Base-by-base conservation (phyloP, 306 rosid species). In the Rosa multiflora region DNA sequence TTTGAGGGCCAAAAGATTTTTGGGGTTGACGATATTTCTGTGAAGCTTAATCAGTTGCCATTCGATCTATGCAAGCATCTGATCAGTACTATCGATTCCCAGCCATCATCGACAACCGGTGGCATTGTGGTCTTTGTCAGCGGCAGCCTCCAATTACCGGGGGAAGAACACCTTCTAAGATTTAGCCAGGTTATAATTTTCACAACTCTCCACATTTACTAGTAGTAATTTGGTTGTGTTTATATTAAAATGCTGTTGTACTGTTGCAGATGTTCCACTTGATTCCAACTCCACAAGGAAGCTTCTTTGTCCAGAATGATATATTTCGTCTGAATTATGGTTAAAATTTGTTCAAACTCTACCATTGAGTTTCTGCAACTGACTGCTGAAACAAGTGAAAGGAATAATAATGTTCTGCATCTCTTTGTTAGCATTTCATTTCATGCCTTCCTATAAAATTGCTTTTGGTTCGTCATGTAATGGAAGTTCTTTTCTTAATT, bases 281-380 rank as follows among this genome's bases (percentile, higher is more conserved):
- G 84, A 86, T 85, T 64, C 89, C 94, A 15, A 40, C 82, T 0
- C 76, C 83, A 49, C 66, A 75, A n/a, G 91, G 88, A 75, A 75
- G 77, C 70, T 88, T 86, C 58, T 70, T 69, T 56, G 82, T 90
- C 76, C 90, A 81, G 79, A 88, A 90, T 51, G 94, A 90, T 67
- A 83, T 90, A 43, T 90, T 90, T 58, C 94, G 94, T 13, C 89
- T 88, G 80, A 90, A 83, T 75, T 90, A 88, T 37, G 86, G 91
- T 20, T 90, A 75, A 67, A 8, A 71, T 47, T 72, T 23, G 13
- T 17, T 18, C 3, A 17, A 35, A 5, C 48, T 42, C 17, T 4
- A 52, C 18, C 49, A 1, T 6, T 43, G 67, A 21, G 8, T 29
- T 76, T 47, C 48, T 32, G 61, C 47, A 29, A 29, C 68, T 32